Evolutionary conservation across 108 stramenopile genomes (phyloP).

Genomic region (Nannochloropsis granulata): DNA sequence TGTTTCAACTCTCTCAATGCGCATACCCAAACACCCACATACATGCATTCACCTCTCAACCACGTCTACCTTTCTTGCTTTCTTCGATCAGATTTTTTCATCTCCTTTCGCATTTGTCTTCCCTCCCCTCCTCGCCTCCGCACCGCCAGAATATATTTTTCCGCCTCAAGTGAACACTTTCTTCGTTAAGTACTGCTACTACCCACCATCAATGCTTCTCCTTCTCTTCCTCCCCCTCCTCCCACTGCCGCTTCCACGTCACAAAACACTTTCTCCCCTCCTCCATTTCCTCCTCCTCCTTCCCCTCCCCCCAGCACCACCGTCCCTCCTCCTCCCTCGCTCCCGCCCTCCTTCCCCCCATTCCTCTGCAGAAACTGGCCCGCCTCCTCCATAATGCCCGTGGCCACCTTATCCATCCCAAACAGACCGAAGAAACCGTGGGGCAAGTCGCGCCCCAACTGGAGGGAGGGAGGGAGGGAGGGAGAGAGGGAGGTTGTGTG

Average conservation of each 20-base stretch:
- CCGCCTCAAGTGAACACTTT: too few species aligned
- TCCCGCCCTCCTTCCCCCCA: background rate
- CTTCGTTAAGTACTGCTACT: too few species aligned
- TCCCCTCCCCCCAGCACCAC: background rate
- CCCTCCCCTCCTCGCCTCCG: too few species aligned
- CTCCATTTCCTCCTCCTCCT: background rate
- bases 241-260: background rate
- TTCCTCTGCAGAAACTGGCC: background rate
- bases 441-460: constrained; percentile 1
- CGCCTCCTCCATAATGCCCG: background rate
- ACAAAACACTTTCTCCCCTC: background rate
- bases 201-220: too few species aligned
- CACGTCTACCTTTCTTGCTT: too few species aligned
- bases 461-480: background rate
- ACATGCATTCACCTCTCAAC: too few species aligned
- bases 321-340: background rate
- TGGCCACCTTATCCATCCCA: background rate
- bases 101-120: too few species aligned
- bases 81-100: too few species aligned
- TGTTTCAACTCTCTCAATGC: too few species aligned
- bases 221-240: background rate
- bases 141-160: too few species aligned
- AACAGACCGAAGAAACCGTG: constrained; percentile 1
- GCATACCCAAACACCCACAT: too few species aligned
- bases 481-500: too few species aligned